These are phyloP conservation scores for Trichoderma asperelloides DNA, from an alignment of 495 filamentous ascomycete genomes.

Conservation along the genomic window DNA sequence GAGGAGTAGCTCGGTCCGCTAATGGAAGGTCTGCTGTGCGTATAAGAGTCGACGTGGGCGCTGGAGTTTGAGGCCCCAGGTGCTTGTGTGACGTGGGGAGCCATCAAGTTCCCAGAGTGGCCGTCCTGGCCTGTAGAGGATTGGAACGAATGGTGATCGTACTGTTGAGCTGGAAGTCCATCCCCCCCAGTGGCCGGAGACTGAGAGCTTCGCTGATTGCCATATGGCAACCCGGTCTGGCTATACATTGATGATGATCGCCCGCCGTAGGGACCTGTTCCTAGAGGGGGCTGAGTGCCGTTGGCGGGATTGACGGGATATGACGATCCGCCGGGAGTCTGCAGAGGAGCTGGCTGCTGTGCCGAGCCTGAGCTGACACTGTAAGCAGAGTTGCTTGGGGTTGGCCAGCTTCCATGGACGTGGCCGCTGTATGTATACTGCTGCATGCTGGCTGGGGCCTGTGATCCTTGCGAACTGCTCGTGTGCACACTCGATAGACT, in stretches of 20 bases:
- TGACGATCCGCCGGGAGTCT: constrained; percentile 16
- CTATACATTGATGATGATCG: constrained; percentile 31
- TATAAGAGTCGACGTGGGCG: constrained; percentile 55
- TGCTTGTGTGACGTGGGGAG: constrained; percentile 34
- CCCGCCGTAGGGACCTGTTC: neutral
- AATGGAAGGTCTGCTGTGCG: constrained; percentile 37
- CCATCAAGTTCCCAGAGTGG: neutral
- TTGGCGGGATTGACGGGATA: constrained; percentile 5
- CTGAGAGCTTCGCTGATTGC: constrained; percentile 24
- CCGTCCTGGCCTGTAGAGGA: constrained; percentile 12
- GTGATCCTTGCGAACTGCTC: constrained; percentile 42
- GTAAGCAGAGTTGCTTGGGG: constrained; percentile 44
- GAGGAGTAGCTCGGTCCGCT: constrained; percentile 49
- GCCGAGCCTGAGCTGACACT: constrained; percentile 47
- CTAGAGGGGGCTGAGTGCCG: neutral
- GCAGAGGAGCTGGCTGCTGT: constrained; percentile 24
- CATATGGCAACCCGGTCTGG: constrained; percentile 28
- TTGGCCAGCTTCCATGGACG: constrained; percentile 40
- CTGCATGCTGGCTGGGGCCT: constrained; percentile 29
- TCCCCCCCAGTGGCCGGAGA: constrained; percentile 26
- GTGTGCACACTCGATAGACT: constrained; percentile 49
- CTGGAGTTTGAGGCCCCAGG: constrained; percentile 49
- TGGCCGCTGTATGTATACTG: constrained; percentile 38
- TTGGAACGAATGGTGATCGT: constrained; percentile 24
- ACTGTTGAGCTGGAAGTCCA: constrained; percentile 16